Conservation (phyloP, 176 grass and related monocot species). For the Oryza glumipatula region DNA sequence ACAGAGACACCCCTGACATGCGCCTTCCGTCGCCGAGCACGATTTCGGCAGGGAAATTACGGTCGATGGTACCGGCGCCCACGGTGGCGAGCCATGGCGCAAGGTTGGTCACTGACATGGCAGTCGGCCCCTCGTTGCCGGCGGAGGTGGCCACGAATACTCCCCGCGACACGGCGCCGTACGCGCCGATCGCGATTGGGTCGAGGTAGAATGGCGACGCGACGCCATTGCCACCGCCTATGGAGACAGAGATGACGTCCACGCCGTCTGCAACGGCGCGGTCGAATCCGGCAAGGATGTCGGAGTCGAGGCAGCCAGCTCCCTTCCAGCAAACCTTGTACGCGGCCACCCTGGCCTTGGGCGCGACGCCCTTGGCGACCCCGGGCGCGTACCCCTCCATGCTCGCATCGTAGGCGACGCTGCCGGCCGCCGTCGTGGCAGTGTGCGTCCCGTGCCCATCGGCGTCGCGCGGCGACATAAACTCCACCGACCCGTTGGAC, state of each 20-base stretch:
- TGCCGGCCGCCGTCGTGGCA: constrained; percentile 81
- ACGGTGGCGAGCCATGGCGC: constrained; percentile 93
- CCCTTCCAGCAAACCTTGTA: constrained; percentile 98
- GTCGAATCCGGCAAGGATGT: constrained; percentile 96
- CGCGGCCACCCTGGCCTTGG: constrained; percentile 77
- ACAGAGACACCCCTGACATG: constrained; percentile 74
- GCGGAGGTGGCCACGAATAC: constrained; percentile 94
- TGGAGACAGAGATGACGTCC: constrained; percentile 88
- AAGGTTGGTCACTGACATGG: constrained; percentile 88
- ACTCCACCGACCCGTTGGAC: constrained; percentile 74
- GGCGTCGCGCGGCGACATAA: constrained; percentile 82
- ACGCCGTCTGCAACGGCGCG: constrained; percentile 89
- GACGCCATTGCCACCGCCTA: constrained; percentile 74
- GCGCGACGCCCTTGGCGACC: constrained; percentile 92
- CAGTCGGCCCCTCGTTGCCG: constrained; percentile 76
- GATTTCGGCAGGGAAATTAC: constrained; percentile 76
- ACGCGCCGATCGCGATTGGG: constrained; percentile 84
- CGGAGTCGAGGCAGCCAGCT: constrained; percentile 88
- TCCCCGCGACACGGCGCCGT: constrained; percentile 68
- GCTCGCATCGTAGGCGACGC: constrained; percentile 75
- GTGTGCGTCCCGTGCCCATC: constrained; percentile 94
- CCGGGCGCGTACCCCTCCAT: constrained; percentile 82
- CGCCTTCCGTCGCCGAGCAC: constrained; percentile 72
- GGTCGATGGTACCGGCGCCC: constrained; percentile 91
- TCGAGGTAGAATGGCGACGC: constrained; percentile 84